Conservation (phyloP, 108 stramenopile species). For the Mayamaea pseudoterrestris region DNA sequence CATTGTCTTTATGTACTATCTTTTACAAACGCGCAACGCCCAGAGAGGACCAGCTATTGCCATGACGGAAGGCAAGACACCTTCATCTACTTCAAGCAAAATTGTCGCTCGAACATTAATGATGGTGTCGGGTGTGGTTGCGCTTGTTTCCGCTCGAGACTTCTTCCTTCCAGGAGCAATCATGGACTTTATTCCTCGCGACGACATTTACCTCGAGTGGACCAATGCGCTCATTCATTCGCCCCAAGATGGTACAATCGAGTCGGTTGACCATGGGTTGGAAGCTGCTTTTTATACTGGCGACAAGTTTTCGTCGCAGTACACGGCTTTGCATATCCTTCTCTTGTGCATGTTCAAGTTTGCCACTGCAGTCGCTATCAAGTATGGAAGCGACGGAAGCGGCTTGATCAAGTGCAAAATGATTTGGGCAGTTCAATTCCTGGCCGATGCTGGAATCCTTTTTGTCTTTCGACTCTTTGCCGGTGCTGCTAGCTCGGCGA, state of each 20-base stretch:
- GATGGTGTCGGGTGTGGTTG: conserved; percentile 42
- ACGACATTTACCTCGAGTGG: conserved; percentile 86
- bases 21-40: conserved; percentile 6
- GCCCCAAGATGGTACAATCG: conserved; percentile 65
- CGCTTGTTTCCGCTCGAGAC: conserved; percentile 53
- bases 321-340: conserved; percentile 51
- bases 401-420: conserved; percentile 52
- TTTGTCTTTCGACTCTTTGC: conserved; percentile 65
- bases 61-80: conserved; percentile 38
- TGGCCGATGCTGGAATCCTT: conserved; percentile 46
- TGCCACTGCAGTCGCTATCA: conserved; percentile 32
- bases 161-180: conserved; percentile 65
- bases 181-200: conserved; percentile 60
- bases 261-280: conserved; percentile 54
- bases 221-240: conserved; percentile 77
- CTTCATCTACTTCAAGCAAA: conserved; percentile 42
- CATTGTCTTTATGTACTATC: conserved; percentile 37
- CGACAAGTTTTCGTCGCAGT: conserved; percentile 67
- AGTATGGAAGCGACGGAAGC: conserved; percentile 50
- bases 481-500: conserved; percentile 51
- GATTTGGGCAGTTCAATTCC: conserved; percentile 65
- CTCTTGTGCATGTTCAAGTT: conserved; percentile 57
- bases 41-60: conserved; percentile 21
- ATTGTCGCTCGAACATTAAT: conserved; percentile 63
- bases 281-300: conserved; percentile 57